phyloP scores from a whole-genome alignment of 192 early-diverging fungal genomes.

The Coemansia sp. region DNA sequence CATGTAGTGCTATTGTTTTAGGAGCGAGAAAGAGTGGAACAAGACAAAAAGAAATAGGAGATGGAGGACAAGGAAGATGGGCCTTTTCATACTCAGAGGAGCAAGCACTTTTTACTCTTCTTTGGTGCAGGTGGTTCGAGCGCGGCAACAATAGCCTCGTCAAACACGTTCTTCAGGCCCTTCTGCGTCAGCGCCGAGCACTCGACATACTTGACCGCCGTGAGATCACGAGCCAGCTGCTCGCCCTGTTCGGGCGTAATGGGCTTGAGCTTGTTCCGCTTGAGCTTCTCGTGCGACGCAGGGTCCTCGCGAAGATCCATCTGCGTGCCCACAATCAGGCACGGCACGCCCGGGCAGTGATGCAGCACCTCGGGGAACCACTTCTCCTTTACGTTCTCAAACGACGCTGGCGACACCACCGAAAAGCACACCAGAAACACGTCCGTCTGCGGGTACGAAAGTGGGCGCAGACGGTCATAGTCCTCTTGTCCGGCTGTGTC shows the following conservation, averaged over 20 bases:
- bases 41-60: constrained; percentile 10
- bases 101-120: constrained; percentile 77
- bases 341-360: constrained; percentile 90
- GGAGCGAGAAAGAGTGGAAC: not conserved
- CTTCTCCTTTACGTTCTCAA: constrained; percentile 97
- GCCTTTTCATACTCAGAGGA: constrained; percentile 59
- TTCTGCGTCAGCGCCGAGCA: constrained; percentile 98
- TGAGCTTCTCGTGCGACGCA: constrained; percentile 83
- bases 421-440: constrained; percentile 99
- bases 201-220: constrained; percentile 91
- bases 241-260: constrained; percentile 86
- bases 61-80: not conserved
- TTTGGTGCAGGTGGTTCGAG: constrained; percentile 79
- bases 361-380: constrained; percentile 96
- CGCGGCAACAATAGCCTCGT: constrained; percentile 95
- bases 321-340: constrained; percentile 95
- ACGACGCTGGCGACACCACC: constrained; percentile 90
- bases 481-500: constrained; percentile 97
- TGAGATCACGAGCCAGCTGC: constrained; percentile 86
- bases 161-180: constrained; percentile 97
- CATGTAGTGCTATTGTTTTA: not conserved
- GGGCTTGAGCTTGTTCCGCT: constrained; percentile 81
- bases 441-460: constrained; percentile 98
- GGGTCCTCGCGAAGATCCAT: constrained; percentile 94
- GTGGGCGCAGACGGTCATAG: constrained; percentile 77